Base-by-base conservation (phyloP, 2,329 filamentous ascomycete genomes). In the Fonsecaea multimorphosa region DNA sequence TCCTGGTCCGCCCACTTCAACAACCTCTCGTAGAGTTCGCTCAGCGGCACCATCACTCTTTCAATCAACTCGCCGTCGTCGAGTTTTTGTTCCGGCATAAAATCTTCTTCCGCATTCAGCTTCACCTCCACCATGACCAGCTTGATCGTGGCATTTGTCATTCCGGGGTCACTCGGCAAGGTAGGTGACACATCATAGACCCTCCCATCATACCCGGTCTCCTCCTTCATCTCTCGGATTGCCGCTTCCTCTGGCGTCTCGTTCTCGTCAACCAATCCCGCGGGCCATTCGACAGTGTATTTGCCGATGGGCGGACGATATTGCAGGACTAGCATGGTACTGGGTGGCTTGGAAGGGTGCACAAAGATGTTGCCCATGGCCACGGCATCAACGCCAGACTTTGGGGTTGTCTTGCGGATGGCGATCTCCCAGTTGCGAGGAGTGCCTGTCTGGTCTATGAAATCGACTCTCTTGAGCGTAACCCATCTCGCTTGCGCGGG, bases 91-190 rank as follows among this genome's bases (percentile, higher is more conserved):
- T 85, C 81, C 0, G 86, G 86, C 76, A 81, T 76, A 70, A 72
- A 69, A 31, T 83, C 80, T 2, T 79, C 82, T 67, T 65, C 56
- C 14, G 83, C 83, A 11, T 78, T 75, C 61, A 88, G 73, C 58
- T 84, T 73, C 14, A 87, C 85, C 75, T 87, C 84, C 14, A 88
- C 84, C 74, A 85, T 86, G 63, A 84, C 85, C 67, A 88, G 77
- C 77, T 86, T 82, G 84, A 87, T 86, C 71, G 87, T 88, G 58
- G 86, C 84, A 63, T 81, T 85, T 64, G 81, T 86, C 79, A 88
- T 78, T 27, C 86, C 86, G 1, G 86, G 86, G 74, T 88, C 89
- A 71, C 87, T 86, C 63, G 87, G 89, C 80, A 91, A 89, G 59
- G 88, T 82, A 7, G 88, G 87, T 40, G 85, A 86, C n/a, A 84